Conservation (phyloP, 2,329 filamentous ascomycete species). For the Aureobasidium namibiae region DNA sequence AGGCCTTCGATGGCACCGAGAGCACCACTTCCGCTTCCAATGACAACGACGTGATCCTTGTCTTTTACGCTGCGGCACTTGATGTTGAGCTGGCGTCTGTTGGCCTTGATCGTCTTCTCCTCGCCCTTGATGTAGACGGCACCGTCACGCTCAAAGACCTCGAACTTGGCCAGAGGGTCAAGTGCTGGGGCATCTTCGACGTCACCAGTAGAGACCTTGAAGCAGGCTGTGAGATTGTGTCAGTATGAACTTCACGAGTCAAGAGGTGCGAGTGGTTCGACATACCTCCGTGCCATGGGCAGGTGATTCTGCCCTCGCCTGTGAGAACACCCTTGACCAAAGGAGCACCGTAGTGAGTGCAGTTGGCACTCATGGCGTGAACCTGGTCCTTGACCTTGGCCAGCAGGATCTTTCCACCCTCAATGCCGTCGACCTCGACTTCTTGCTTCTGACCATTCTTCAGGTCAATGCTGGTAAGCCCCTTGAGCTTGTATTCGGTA, state of each 20-base stretch:
- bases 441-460: slow-evolving; percentile 78
- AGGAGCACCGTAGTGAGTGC: slow-evolving; percentile 87
- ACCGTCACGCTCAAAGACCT: slow-evolving; percentile 71
- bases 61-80: slow-evolving; percentile 52
- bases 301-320: slow-evolving; percentile 73
- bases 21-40: slow-evolving; percentile 80
- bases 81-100: slow-evolving; percentile 64
- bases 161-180: slow-evolving; percentile 76
- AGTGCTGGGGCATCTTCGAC: slow-evolving; percentile 91
- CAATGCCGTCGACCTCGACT: slow-evolving; percentile 81
- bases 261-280: slow-evolving; percentile 5
- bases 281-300: slow-evolving; percentile 91
- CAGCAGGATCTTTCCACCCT: slow-evolving; percentile 77
- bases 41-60: slow-evolving; percentile 64
- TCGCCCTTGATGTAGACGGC: slow-evolving; percentile 78
- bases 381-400: slow-evolving; percentile 69
- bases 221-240: slow-evolving; percentile 77
- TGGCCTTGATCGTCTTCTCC: slow-evolving; percentile 67
- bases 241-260: slow-evolving; percentile 7
- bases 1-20: slow-evolving; percentile 76
- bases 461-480: slow-evolving; percentile 63
- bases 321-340: slow-evolving; percentile 79
- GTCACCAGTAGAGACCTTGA: slow-evolving; percentile 80
- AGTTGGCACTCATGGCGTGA: slow-evolving; percentile 74
- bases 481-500: slow-evolving; percentile 58